Conservation (phyloP, 1,284 basidiomycete genomes). For the Testicularia cyperi region DNA sequence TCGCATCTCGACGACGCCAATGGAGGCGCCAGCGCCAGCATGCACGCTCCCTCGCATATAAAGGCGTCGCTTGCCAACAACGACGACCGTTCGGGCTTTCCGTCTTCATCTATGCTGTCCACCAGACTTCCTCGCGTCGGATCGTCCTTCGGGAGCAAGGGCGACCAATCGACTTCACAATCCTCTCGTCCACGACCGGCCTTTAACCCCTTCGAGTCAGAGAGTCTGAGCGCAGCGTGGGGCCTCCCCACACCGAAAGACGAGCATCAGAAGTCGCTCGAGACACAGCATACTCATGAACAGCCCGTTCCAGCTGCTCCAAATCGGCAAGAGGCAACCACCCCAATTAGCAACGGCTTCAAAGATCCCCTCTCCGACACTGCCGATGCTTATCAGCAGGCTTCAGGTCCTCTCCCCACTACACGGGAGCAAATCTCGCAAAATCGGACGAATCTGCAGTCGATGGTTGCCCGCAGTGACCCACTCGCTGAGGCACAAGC, state of each 20-base stretch:
- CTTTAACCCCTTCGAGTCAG: conserved; percentile 20
- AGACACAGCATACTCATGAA: no score
- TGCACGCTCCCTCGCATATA: conserved; percentile 27
- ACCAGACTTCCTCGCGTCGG: conserved; percentile 10
- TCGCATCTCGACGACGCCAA: conserved; percentile 13
- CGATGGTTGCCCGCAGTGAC: no score
- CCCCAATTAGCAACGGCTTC: no score
- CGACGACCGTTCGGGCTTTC: conserved; percentile 19
- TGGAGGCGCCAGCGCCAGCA: conserved; percentile 36
- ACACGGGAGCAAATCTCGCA: no score
- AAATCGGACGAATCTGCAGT: no score
- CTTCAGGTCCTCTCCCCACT: no score
- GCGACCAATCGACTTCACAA: no score
- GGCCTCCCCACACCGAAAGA: conserved; percentile 6
- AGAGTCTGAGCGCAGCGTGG: conserved; percentile 18
- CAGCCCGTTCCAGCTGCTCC: no score
- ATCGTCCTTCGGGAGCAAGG: conserved; percentile 24
- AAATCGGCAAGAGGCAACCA: no score
- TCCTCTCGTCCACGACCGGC: neutral
- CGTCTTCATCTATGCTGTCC: conserved; percentile 18
- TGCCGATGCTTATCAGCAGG: no score
- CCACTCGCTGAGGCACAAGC: no score
- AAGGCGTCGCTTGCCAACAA: neutral
- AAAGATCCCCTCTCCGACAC: no score
- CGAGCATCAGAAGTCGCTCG: conserved; percentile 1